These are phyloP conservation scores for Sclerotinia trifoliorum DNA, from an alignment of 2,329 filamentous ascomycete species.

Conservation along the genomic window DNA sequence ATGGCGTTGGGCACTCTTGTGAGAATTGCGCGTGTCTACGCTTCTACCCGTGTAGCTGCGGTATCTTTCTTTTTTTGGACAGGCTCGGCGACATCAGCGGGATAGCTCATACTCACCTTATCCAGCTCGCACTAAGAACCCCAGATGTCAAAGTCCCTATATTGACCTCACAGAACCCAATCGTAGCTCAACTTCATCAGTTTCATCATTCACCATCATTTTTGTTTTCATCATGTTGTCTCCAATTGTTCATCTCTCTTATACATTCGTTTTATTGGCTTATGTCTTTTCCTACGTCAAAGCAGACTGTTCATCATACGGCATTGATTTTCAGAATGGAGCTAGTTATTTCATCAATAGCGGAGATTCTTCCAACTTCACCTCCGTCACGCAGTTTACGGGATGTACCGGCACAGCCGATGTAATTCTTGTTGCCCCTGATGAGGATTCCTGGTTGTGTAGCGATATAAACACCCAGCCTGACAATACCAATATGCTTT, in stretches of 20 bases:
- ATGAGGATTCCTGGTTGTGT: slow-evolving; percentile 20
- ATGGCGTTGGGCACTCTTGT: background rate
- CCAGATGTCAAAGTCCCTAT: slow-evolving; percentile 4
- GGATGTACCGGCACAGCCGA: slow-evolving; percentile 16
- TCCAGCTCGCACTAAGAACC: background rate
- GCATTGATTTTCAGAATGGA: slow-evolving; percentile 23
- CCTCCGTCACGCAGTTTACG: slow-evolving; percentile 18
- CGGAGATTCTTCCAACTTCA: slow-evolving; percentile 16
- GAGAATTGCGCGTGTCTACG: slow-evolving; percentile 9
- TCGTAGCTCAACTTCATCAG: background rate
- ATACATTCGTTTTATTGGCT: slow-evolving; percentile 16
- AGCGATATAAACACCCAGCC: slow-evolving; percentile 14
- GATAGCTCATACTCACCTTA: background rate
- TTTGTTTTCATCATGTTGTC: slow-evolving; percentile 19
- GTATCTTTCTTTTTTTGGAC: slow-evolving; percentile 21
- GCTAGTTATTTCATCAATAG: slow-evolving; percentile 20
- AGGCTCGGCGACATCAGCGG: slow-evolving; percentile 8
- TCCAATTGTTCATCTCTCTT: slow-evolving; percentile 10
- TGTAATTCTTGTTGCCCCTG: slow-evolving; percentile 19
- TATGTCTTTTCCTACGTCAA: slow-evolving; percentile 8
- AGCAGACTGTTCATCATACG: slow-evolving; percentile 20
- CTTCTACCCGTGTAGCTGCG: slow-evolving; percentile 13
- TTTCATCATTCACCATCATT: slow-evolving; percentile 10
- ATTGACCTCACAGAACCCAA: slow-evolving; percentile 3
- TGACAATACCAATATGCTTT: slow-evolving; percentile 13